Conservation (phyloP, 441 rosid species). For the Erodium trifolium region DNA sequence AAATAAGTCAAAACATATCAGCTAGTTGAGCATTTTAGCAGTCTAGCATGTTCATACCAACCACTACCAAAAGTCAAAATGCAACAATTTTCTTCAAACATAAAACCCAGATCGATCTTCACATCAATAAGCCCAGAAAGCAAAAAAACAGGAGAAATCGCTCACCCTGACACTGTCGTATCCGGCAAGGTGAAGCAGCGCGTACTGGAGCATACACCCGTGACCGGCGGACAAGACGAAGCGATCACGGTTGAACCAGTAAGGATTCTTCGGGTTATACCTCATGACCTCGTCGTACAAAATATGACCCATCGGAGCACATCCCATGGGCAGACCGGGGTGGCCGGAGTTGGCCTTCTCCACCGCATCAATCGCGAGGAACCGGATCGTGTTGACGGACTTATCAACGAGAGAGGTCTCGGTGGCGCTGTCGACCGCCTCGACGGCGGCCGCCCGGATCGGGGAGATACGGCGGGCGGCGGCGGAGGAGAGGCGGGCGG, state of each 20-base stretch:
- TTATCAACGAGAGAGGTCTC: constrained; percentile 71
- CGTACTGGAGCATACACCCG: constrained; percentile 96
- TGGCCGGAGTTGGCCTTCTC: constrained; percentile 99
- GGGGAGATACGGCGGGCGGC: constrained; percentile 17
- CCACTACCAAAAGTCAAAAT: neutral
- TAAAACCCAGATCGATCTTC: neutral
- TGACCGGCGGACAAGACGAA: constrained; percentile 97
- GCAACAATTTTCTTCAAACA: neutral
- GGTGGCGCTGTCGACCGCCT: constrained; percentile 19
- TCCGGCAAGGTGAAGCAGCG: constrained; percentile 95
- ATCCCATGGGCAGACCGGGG: constrained; percentile 99
- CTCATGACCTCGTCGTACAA: constrained; percentile 91
- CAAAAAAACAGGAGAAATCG: neutral
- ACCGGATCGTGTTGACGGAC: constrained; percentile 82
- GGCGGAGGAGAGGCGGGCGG: neutral
- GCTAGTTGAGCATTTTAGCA: neutral
- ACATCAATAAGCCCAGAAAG: neutral
- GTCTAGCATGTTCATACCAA: neutral
- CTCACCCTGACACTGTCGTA: constrained; percentile 81
- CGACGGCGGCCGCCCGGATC: neutral
- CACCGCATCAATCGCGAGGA: constrained; percentile 86
- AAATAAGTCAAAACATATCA: neutral
- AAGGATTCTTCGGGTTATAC: constrained; percentile 71
- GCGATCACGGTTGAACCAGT: constrained; percentile 42
- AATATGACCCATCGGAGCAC: constrained; percentile 97